Evolutionary conservation across 768 basidiomycete species (phyloP), one percentile per base, ranked within the genome.

Genomic region (Tulasnella sp.): DNA sequence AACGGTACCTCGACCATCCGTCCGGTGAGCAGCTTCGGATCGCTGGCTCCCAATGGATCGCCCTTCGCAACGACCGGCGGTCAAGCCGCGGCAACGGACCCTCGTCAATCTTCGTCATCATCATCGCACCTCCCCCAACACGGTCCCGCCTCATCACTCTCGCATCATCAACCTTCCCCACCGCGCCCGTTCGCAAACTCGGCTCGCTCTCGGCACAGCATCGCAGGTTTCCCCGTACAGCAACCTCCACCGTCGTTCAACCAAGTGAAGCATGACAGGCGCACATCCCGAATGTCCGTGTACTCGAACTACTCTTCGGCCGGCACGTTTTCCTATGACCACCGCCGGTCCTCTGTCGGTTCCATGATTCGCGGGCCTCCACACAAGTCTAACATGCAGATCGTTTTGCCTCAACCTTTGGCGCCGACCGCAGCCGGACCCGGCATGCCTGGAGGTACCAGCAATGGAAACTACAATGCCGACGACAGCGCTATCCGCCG

Each of bases 331-430:
- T 46, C 46, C 46, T 75, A 42, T 28, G 74, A 75, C 74, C 74
- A 31, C 18, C 77, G 77, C 4, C 48, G 77, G 12, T 37, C 50
- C 20, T 78, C 77, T 22, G 77, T 72, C 28, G 14, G 11, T 31
- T 69, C 64, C 12, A 69, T 69, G 64, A 78, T 78, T 41, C 77
- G 77, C 60, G 77, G 77, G 3, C 58, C 77, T 3, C 77, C 77
- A 8, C 77, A 78, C 58, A 78, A 78, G 41, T 40, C 54, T 34
- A 78, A 78, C 37, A 78, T 78, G 77, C 77, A 78, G 41, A 78
- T 78, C 40, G 41, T 78, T 64, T 41, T 78, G 34, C 77, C 77
- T 9, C 28, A 69, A 44, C 77, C 77, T 46, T 20, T 78, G 31
- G 77, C 77, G 18, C 34, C 77, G 31, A 72, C 50, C 28, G 54